A percentile compares a stretch with the other conserved stretches of the same genome.
Conservation (phyloP, 805 yeast genomes). For the Scheffersomyces amazonensis region DNA sequence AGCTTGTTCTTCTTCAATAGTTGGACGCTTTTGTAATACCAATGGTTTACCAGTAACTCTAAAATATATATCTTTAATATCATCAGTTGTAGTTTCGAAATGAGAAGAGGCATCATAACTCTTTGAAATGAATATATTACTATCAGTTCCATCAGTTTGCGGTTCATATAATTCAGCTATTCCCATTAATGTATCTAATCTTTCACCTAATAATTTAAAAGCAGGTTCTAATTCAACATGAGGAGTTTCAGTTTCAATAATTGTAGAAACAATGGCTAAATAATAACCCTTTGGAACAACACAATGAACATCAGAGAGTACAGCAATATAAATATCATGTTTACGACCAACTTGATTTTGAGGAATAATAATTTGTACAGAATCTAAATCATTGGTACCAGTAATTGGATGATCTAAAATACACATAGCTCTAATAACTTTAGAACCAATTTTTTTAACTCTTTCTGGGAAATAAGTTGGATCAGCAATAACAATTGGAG, state of each 20-base stretch:
- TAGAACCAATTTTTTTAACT: conserved; percentile 68
- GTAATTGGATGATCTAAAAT: conserved; percentile 88
- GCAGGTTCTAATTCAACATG: conserved; percentile 93
- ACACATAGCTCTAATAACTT: conserved; percentile 83
- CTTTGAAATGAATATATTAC: conserved; percentile 77
- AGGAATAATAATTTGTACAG: conserved; percentile 92
- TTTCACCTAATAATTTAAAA: conserved; percentile 79
- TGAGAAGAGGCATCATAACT: conserved; percentile 94
- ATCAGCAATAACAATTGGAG: conserved; percentile 93
- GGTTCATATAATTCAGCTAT: conserved; percentile 91
- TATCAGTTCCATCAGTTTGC: conserved; percentile 72
- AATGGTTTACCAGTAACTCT: conserved; percentile 91
- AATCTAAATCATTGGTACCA: conserved; percentile 76
- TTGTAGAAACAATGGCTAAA: conserved; percentile 90
- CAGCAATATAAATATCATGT: conserved; percentile 92
- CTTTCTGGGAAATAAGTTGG: conserved; percentile 94
- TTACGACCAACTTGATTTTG: conserved; percentile 92
- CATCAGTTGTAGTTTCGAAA: conserved; percentile 94
- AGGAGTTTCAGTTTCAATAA: conserved; percentile 90
- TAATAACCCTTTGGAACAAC: conserved; percentile 87
- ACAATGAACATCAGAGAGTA: conserved; percentile 83
- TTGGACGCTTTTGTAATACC: conserved; percentile 73
- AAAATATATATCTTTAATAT: conserved; percentile 89
- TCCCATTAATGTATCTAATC: conserved; percentile 87
- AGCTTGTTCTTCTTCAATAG: conserved; percentile 53